phyloP scores from a whole-genome alignment of 371 early-diverging fungal genomes.

The Syncephalis fuscata region DNA sequence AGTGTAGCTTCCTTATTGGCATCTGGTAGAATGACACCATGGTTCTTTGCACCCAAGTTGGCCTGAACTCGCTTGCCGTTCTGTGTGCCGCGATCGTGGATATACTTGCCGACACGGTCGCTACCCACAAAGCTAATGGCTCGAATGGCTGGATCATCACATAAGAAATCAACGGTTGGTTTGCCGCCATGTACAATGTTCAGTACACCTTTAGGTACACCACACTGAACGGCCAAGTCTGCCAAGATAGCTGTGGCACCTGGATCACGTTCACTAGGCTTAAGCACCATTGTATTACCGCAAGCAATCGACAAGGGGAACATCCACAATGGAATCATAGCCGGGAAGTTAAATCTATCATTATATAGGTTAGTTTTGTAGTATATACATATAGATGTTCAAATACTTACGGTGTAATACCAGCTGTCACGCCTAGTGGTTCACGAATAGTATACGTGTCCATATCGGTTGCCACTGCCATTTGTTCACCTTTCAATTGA shows the following conservation, averaged over 20 bases:
- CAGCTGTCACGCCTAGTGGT: conserved; percentile 91
- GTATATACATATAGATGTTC: too few relatives aligned
- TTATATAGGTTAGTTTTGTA: too few relatives aligned
- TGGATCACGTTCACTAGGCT: conserved; percentile 93
- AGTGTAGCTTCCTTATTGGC: conserved; percentile 79
- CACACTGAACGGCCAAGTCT: conserved; percentile 77
- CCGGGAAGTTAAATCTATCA: conserved; percentile 78
- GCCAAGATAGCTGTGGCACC: conserved; percentile 91
- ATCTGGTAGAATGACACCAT: conserved; percentile 88
- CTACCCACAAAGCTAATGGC: conserved; percentile 94
- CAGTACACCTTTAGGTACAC: conserved; percentile 85
- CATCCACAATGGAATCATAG: conserved; percentile 91
- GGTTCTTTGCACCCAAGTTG: conserved; percentile 96
- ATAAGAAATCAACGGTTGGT: conserved; percentile 85
- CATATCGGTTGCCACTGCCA: conserved; percentile 86
- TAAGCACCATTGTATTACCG: conserved; percentile 80
- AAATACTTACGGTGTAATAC: conserved; percentile 55
- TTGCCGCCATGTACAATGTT: conserved; percentile 86
- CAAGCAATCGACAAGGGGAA: conserved; percentile 86
- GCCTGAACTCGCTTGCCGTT: conserved; percentile 95
- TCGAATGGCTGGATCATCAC: conserved; percentile 70
- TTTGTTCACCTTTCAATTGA: conserved; percentile 63
- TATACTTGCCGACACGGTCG: conserved; percentile 77
- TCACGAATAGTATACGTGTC: conserved; percentile 91
- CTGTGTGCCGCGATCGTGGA: conserved; percentile 71